These are phyloP conservation scores for Dimocarpus longan DNA, from an alignment of 345 rosid species.

Conservation along the genomic window DNA sequence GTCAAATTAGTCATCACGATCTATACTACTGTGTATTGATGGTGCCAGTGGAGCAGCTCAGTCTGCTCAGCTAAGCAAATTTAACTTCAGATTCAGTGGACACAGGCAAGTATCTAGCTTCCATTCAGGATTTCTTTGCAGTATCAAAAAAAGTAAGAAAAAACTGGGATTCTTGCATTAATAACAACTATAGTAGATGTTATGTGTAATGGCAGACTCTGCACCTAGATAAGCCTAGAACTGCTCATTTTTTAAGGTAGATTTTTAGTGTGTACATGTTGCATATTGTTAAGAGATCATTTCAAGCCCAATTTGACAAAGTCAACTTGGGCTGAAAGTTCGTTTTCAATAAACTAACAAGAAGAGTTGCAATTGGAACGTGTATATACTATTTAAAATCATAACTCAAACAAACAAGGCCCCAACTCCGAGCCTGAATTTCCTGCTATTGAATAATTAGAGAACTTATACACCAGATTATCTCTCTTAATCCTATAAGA, in stretches of 20 bases:
- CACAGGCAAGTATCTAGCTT: neutral
- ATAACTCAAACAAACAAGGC: neutral
- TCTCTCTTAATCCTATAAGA: no score
- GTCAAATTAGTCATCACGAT: neutral
- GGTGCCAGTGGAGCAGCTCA: neutral
- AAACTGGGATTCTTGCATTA: neutral
- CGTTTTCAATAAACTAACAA: neutral
- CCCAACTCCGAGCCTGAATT: neutral
- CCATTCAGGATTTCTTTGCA: neutral
- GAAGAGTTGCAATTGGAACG: neutral
- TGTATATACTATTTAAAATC: no score
- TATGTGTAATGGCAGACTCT: neutral
- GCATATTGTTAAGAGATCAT: neutral
- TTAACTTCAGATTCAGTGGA: neutral
- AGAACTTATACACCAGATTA: no score
- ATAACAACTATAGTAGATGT: neutral
- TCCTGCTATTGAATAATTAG: constrained; percentile 17
- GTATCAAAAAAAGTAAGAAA: neutral
- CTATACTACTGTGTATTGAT: neutral
- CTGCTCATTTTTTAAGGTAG: neutral
- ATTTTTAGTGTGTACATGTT: neutral
- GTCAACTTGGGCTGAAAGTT: constrained; percentile 15
- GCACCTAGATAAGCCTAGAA: neutral
- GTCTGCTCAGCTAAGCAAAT: neutral
- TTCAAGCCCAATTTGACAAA: constrained; percentile 7